These are phyloP conservation scores for Termitomyces sp. DNA, from an alignment of 768 basidiomycete genomes.

Conservation along the genomic window DNA sequence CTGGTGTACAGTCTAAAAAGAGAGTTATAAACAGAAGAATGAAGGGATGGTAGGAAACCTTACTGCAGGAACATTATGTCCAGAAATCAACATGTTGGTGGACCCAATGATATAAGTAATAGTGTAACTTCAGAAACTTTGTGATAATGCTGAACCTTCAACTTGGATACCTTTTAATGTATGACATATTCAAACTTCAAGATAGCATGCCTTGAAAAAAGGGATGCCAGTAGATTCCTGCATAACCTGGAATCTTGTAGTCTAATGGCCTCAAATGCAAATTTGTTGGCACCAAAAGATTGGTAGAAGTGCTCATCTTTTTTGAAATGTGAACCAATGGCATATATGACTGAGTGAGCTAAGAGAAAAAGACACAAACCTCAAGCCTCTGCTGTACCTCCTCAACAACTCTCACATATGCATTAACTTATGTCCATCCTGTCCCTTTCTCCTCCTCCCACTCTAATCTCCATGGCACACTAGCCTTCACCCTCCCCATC, in stretches of 20 bases:
- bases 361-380: slow-evolving; percentile 11
- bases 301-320: slow-evolving; percentile 36
- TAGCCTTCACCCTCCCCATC: slow-evolving; percentile 49
- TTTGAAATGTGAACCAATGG: slow-evolving; percentile 27
- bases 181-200: slow-evolving; percentile 31
- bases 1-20: slow-evolving; percentile 32
- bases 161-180: slow-evolving; percentile 25
- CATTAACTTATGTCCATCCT: slow-evolving; percentile 38
- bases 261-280: slow-evolving; percentile 32
- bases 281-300: slow-evolving; percentile 31
- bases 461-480: background rate
- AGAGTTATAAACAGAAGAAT: background rate
- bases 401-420: slow-evolving; percentile 50
- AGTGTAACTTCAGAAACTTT: slow-evolving; percentile 23
- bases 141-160: background rate
- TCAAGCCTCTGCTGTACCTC: slow-evolving; percentile 60
- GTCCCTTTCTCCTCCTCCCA: slow-evolving; percentile 23
- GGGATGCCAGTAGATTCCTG: slow-evolving; percentile 27
- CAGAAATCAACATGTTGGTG: slow-evolving; percentile 29
- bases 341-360: slow-evolving; percentile 32
- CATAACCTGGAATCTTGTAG: slow-evolving; percentile 27
- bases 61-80: slow-evolving; percentile 34
- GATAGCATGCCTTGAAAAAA: slow-evolving; percentile 36
- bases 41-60: background rate
- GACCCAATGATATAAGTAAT: slow-evolving; percentile 37